Conservation (phyloP, 2,329 filamentous ascomycete genomes). For the Colletotrichum costaricense region DNA sequence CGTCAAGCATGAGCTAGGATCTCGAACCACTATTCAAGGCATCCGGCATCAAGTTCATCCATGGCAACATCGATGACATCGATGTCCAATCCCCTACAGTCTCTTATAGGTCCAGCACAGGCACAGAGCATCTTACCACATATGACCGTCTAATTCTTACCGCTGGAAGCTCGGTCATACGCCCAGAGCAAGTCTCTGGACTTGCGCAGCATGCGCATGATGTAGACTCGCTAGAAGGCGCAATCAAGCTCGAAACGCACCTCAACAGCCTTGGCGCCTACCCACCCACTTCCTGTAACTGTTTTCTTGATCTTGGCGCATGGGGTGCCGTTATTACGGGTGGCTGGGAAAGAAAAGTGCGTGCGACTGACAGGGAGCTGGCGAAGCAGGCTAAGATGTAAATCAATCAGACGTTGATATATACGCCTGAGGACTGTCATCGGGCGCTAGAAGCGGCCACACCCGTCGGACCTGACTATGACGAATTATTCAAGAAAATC, state of each 20-base stretch:
- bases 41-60: slow-evolving; percentile 42
- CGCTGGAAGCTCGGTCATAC: slow-evolving; percentile 46
- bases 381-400: slow-evolving; percentile 48
- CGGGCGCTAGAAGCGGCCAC: slow-evolving; percentile 41
- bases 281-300: slow-evolving; percentile 42
- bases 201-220: slow-evolving; percentile 47
- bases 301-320: slow-evolving; percentile 50
- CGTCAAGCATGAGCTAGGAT: slow-evolving; percentile 39
- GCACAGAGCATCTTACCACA: slow-evolving; percentile 29
- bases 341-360: slow-evolving; percentile 47
- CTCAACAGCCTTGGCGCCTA: slow-evolving; percentile 40
- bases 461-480: slow-evolving; percentile 32
- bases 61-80: slow-evolving; percentile 40
- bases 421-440: slow-evolving; percentile 40
- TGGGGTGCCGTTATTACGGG: slow-evolving; percentile 43
- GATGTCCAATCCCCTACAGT: slow-evolving; percentile 37
- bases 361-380: slow-evolving; percentile 41
- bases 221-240: slow-evolving; percentile 45
- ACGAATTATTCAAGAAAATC: slow-evolving; percentile 21
- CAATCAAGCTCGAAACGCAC: slow-evolving; percentile 44
- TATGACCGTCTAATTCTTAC: slow-evolving; percentile 51
- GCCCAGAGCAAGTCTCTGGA: slow-evolving; percentile 43
- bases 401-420: slow-evolving; percentile 49
- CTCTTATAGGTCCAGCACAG: slow-evolving; percentile 16
- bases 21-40: slow-evolving; percentile 41